phyloP scores from a whole-genome alignment of 129 eudicot species.

The Chrysanthemum makinoi region DNA sequence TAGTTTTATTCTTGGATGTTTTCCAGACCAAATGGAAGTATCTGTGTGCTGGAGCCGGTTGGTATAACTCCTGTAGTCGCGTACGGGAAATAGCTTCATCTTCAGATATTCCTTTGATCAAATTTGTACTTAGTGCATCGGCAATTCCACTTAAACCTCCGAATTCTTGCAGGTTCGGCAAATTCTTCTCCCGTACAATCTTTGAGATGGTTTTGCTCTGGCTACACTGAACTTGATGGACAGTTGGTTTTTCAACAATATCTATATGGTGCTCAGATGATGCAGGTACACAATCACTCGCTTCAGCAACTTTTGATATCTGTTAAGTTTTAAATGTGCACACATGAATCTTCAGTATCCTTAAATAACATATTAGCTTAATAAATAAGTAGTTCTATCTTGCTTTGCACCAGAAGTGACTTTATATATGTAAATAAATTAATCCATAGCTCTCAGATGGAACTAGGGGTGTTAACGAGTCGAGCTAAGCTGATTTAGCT shows the following conservation, averaged over 20 bases:
- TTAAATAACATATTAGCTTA: background rate
- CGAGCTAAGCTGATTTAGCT: too few relatives aligned
- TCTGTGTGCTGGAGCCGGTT: background rate
- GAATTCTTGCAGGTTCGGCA: constrained; percentile 5
- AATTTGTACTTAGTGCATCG: constrained; percentile 34
- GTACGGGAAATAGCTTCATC: background rate
- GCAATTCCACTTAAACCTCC: constrained; percentile 32
- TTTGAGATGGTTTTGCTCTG: constrained; percentile 21
- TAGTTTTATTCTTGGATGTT: constrained; percentile 17
- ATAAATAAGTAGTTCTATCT: background rate
- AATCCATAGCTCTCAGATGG: too few relatives aligned
- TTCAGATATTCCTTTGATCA: constrained; percentile 25
- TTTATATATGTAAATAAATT: too few relatives aligned
- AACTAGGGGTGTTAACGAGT: too few relatives aligned
- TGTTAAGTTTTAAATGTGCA: background rate
- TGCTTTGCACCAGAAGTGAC: too few relatives aligned
- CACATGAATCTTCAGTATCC: background rate
- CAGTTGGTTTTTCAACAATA: too few relatives aligned
- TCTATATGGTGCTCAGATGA: background rate
- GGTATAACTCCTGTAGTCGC: background rate
- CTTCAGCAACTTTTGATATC: constrained; percentile 10
- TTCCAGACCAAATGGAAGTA: constrained; percentile 16
- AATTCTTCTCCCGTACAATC: constrained; percentile 29
- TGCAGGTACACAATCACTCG: background rate
- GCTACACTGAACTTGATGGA: background rate